phyloP scores from a whole-genome alignment of 73 alveolate species.

The Uronychia setigera region DNA sequence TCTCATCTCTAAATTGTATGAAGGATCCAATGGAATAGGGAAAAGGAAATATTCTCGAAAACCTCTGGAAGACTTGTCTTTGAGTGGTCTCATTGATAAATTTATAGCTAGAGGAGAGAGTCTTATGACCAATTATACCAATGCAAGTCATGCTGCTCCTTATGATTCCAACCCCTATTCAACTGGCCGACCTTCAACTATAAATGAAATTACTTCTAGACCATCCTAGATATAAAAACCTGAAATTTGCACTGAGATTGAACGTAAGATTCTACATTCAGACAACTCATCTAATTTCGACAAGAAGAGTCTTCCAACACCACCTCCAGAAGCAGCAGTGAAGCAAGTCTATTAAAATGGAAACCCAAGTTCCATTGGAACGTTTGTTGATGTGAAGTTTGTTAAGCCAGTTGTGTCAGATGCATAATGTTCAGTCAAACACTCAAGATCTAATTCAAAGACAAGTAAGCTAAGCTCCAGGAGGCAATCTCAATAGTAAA shows the following conservation, averaged over 20 bases:
- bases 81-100: neutral
- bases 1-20: neutral
- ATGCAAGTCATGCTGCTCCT: too few species aligned
- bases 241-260: too few species aligned
- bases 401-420: neutral
- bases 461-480: neutral
- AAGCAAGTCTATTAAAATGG: neutral
- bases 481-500: neutral
- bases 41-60: neutral
- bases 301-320: neutral
- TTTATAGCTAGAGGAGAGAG: neutral
- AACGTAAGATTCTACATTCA: too few species aligned
- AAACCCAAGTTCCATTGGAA: neutral
- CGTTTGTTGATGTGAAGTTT: neutral
- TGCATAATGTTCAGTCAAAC: neutral
- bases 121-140: neutral
- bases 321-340: neutral
- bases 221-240: too few species aligned
- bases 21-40: neutral
- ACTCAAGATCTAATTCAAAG: neutral
- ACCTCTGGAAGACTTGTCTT: neutral
- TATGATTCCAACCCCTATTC: too few species aligned
- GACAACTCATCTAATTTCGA: too few species aligned
- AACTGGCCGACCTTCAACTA: too few species aligned
- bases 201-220: too few species aligned